Evolutionary conservation across 306 rosid species (phyloP).

Genomic region (Neltuma alba): DNA sequence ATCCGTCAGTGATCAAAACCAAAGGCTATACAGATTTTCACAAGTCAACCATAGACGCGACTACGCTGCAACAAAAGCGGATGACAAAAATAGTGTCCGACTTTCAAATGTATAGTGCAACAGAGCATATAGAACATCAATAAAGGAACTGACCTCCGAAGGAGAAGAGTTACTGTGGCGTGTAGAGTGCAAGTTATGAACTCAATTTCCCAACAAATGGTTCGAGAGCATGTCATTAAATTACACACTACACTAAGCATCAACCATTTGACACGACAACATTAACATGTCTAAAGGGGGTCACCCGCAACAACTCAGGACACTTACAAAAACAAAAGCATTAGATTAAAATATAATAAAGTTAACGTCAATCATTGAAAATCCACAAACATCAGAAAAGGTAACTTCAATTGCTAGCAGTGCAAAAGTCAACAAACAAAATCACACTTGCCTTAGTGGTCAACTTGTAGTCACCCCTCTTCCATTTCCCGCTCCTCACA

Average conservation of each 20-base stretch:
- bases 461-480: slow-evolving; percentile 51
- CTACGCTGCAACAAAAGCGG: neutral
- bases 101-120: neutral
- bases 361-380: neutral
- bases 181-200: neutral
- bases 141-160: neutral
- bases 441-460: slow-evolving; percentile 51
- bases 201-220: neutral
- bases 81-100: neutral
- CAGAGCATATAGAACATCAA: neutral
- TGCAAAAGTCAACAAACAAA: neutral
- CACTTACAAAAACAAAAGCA: neutral
- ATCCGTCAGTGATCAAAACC: neutral
- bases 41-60: neutral
- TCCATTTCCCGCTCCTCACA: slow-evolving; percentile 65
- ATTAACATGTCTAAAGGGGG: neutral
- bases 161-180: neutral
- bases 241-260: neutral
- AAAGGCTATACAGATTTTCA: neutral
- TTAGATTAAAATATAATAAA: neutral
- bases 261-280: neutral
- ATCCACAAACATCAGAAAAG: neutral
- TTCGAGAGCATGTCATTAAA: neutral
- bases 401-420: neutral
- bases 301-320: neutral